Conservation (phyloP, 768 basidiomycete species). For the Pleurotus cornucopiae region DNA sequence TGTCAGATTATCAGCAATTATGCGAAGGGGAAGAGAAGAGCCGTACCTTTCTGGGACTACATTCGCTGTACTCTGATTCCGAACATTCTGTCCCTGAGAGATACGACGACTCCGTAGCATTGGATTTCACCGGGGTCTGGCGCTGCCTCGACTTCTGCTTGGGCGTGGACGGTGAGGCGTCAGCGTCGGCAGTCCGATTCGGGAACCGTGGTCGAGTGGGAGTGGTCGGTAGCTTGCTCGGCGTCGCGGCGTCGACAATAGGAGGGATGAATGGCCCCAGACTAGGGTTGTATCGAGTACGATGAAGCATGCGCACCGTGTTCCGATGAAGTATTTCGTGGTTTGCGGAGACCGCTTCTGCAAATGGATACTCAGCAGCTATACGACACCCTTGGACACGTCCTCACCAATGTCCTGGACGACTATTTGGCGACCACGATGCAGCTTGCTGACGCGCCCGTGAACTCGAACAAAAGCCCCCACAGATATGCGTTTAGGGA, state of each 20-base stretch:
- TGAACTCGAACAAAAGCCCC: slow-evolving; percentile 43
- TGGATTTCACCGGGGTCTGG: too few species aligned
- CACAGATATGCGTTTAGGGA: slow-evolving; percentile 23
- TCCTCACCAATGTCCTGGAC: slow-evolving; percentile 46
- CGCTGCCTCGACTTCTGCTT: background rate
- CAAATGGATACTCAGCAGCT: background rate
- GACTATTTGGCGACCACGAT: slow-evolving; percentile 40
- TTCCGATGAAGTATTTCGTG: slow-evolving; percentile 61
- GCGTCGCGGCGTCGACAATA: slow-evolving; percentile 15
- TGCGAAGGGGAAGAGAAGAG: background rate
- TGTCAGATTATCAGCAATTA: slow-evolving; percentile 15
- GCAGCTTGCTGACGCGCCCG: slow-evolving; percentile 39
- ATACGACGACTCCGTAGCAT: background rate
- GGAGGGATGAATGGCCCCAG: slow-evolving; percentile 44
- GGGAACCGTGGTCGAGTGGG: background rate
- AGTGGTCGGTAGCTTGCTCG: background rate
- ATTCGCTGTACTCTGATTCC: slow-evolving; percentile 1
- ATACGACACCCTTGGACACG: background rate
- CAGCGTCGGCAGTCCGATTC: background rate
- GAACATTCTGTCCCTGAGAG: background rate
- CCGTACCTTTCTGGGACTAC: slow-evolving; percentile 5
- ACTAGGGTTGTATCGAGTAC: background rate
- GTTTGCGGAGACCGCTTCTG: slow-evolving; percentile 32
- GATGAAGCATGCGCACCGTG: slow-evolving; percentile 48
- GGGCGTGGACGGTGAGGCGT: background rate